Conservation (phyloP, 805 yeast genomes). For the Pichia occidentalis region DNA sequence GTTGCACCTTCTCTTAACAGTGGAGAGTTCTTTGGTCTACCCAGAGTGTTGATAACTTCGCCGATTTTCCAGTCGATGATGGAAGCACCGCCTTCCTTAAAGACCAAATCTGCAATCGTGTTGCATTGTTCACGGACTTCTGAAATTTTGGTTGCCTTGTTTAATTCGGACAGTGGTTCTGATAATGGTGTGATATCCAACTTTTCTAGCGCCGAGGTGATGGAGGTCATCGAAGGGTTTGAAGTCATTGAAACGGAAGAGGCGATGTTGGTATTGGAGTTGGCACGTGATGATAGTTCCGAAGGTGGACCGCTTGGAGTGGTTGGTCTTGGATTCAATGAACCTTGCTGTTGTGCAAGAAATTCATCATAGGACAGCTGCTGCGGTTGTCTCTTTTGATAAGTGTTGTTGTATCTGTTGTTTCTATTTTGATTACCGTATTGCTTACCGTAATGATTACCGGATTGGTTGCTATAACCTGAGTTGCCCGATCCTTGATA, state of each 20-base stretch:
- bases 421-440: slow-evolving; percentile 7
- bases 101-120: slow-evolving; percentile 44
- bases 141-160: slow-evolving; percentile 42
- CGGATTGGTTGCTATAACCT: slow-evolving; percentile 19
- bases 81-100: slow-evolving; percentile 37
- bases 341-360: slow-evolving; percentile 22
- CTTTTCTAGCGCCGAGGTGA: slow-evolving; percentile 60
- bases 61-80: slow-evolving; percentile 60
- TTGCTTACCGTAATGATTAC: slow-evolving; percentile 28
- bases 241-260: slow-evolving; percentile 24
- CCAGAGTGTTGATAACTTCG: slow-evolving; percentile 57
- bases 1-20: slow-evolving; percentile 73
- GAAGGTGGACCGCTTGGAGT: slow-evolving; percentile 23
- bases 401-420: slow-evolving; percentile 15
- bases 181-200: slow-evolving; percentile 62
- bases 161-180: slow-evolving; percentile 46
- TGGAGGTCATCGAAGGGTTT: slow-evolving; percentile 54
- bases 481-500: slow-evolving; percentile 3
- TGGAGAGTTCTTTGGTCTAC: slow-evolving; percentile 68
- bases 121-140: slow-evolving; percentile 52
- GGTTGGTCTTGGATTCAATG: slow-evolving; percentile 12
- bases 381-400: slow-evolving; percentile 15
- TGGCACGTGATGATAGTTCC: slow-evolving; percentile 26
- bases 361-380: slow-evolving; percentile 44
- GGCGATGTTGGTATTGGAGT: slow-evolving; percentile 6